These are phyloP conservation scores for Phialocephala sp. DNA, from an alignment of 2,329 filamentous ascomycete species.

Conservation along the genomic window DNA sequence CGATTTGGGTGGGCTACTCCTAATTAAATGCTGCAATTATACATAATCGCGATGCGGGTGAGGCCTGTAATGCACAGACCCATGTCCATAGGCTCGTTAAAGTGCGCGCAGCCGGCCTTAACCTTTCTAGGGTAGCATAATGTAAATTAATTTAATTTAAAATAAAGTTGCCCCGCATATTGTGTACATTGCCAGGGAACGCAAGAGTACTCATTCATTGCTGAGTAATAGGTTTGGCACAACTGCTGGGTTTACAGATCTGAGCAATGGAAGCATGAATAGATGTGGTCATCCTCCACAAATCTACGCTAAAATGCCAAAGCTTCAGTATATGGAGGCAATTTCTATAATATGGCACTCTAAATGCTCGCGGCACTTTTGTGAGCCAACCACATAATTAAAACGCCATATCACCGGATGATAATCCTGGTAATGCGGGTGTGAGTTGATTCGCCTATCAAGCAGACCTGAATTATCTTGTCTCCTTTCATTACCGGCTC, in stretches of 20 bases:
- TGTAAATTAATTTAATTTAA: slow-evolving; percentile 10
- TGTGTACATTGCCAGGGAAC: background rate
- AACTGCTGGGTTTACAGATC: background rate
- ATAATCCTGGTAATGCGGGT: slow-evolving; percentile 13
- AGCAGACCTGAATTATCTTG: slow-evolving; percentile 15
- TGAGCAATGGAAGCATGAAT: background rate
- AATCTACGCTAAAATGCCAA: background rate
- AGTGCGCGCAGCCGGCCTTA: too few relatives aligned
- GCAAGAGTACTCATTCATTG: too few relatives aligned
- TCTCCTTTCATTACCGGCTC: background rate
- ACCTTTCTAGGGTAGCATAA: background rate
- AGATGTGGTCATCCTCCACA: background rate
- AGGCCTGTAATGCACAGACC: too few relatives aligned
- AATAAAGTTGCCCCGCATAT: slow-evolving; percentile 9
- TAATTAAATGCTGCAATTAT: too few relatives aligned
- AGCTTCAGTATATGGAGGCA: slow-evolving; percentile 10
- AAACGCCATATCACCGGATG: slow-evolving; percentile 23
- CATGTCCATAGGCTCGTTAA: too few relatives aligned
- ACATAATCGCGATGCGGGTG: too few relatives aligned
- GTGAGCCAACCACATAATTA: slow-evolving; percentile 17
- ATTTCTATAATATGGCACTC: background rate
- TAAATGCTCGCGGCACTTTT: slow-evolving; percentile 14
- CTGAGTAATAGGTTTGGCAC: slow-evolving; percentile 6
- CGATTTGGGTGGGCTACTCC: too few relatives aligned
- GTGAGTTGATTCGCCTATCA: slow-evolving; percentile 18